These are phyloP conservation scores for Dissophora ornata DNA, from an alignment of 192 early-diverging fungal species.

Conservation along the genomic window DNA sequence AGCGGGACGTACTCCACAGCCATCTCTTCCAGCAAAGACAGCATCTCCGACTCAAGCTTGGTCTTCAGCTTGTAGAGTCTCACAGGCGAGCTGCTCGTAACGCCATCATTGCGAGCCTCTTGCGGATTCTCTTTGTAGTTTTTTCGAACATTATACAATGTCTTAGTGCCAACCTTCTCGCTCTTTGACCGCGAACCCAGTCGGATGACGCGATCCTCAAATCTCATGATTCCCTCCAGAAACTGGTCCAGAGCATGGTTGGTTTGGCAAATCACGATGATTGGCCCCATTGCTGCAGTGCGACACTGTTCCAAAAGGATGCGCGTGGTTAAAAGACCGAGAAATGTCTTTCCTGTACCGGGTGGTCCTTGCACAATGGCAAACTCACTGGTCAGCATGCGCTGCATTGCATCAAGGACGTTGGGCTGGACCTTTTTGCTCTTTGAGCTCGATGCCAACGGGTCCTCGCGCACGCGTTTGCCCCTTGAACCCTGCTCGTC, in stretches of 20 bases:
- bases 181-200: slow-evolving; percentile 64
- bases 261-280: slow-evolving; percentile 67
- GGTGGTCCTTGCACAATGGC: slow-evolving; percentile 69
- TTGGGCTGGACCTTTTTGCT: slow-evolving; percentile 33
- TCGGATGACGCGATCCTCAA: slow-evolving; percentile 59
- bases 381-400: slow-evolving; percentile 57
- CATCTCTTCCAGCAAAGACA: slow-evolving; percentile 48
- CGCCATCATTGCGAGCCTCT: slow-evolving; percentile 12
- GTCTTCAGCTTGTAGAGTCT: slow-evolving; percentile 41
- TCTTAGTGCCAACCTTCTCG: slow-evolving; percentile 30
- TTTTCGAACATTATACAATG: slow-evolving; percentile 55
- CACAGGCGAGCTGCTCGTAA: background rate
- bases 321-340: slow-evolving; percentile 60
- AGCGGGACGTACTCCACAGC: slow-evolving; percentile 58
- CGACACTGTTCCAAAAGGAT: slow-evolving; percentile 57
- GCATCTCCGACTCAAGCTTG: slow-evolving; percentile 46
- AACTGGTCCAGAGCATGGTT: slow-evolving; percentile 66
- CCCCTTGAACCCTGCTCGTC: background rate
- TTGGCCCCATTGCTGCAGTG: slow-evolving; percentile 35
- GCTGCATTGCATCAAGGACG: slow-evolving; percentile 58
- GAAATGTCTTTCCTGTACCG: slow-evolving; percentile 70
- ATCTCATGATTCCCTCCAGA: slow-evolving; percentile 55
- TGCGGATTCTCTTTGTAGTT: slow-evolving; percentile 23
- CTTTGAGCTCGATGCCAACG: background rate
- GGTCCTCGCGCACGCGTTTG: background rate